Percentiles rank a stretch among this genome's conserved stretches.
These are phyloP conservation scores for Lipomyces spencermartinsiae DNA, from an alignment of 805 yeast species.

Conservation along the genomic window DNA sequence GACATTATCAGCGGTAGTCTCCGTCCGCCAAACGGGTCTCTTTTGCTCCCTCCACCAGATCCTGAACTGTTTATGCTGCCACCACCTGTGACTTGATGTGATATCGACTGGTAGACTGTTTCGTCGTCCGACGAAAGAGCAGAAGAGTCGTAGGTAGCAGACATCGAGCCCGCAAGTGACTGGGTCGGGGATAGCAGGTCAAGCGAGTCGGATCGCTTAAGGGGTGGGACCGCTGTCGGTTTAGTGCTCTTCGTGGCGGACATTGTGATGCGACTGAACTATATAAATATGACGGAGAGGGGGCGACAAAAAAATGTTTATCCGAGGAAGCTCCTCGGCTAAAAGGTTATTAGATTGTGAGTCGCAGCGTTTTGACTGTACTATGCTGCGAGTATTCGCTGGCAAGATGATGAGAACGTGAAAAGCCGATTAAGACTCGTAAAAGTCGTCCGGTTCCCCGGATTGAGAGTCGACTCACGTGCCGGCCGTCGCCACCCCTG, in stretches of 20 bases:
- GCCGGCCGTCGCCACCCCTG: background rate
- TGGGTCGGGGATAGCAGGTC: slow-evolving; percentile 37
- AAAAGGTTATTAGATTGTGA: background rate
- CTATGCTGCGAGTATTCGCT: background rate
- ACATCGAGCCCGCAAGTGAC: slow-evolving; percentile 30
- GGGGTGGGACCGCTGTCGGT: slow-evolving; percentile 3
- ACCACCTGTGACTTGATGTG: slow-evolving; percentile 8
- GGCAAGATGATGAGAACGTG: background rate
- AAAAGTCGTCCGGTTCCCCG: background rate
- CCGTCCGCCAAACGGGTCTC: slow-evolving; percentile 15
- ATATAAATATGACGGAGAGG: background rate
- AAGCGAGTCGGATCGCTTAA: slow-evolving; percentile 34
- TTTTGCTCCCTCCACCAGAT: background rate
- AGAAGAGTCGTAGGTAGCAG: slow-evolving; percentile 26
- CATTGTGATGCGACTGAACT: background rate
- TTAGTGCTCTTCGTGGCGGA: background rate
- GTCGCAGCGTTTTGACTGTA: background rate
- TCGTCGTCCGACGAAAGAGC: slow-evolving; percentile 31
- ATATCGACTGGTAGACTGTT: slow-evolving; percentile 12
- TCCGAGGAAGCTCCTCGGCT: background rate
- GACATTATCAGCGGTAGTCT: slow-evolving; percentile 21
- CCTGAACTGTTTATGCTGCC: slow-evolving; percentile 12
- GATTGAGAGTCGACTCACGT: background rate
- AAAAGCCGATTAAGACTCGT: background rate
- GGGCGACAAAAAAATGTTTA: background rate